Percentiles rank a stretch among this genome's conserved stretches.
Conservation (phyloP, 2,329 filamentous ascomycete species). For the Sporothrix brasiliensis region DNA sequence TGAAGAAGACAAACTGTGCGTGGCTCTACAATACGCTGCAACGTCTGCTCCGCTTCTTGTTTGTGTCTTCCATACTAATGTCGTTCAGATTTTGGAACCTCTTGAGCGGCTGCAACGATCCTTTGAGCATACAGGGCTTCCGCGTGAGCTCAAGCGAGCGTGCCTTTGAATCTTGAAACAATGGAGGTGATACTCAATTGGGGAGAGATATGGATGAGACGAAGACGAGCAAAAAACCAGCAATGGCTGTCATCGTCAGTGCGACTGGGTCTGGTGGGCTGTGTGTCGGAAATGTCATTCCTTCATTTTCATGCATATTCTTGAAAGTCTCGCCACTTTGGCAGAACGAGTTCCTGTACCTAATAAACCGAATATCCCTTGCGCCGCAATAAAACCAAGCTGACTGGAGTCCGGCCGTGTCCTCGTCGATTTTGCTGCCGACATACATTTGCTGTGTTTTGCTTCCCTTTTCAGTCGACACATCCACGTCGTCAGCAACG, state of each 20-base stretch:
- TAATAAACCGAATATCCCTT: constrained; percentile 10
- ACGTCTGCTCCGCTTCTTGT: no score
- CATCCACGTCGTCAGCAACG: neutral
- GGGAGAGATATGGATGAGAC: neutral
- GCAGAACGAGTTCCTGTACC: constrained; percentile 14
- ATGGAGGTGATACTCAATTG: neutral
- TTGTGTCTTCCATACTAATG: neutral
- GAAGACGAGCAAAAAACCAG: no score
- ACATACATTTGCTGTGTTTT: neutral
- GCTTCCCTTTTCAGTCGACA: neutral
- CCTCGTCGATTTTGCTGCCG: neutral
- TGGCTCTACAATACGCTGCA: neutral
- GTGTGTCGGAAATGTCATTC: neutral
- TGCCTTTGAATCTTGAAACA: neutral
- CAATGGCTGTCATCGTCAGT: neutral
- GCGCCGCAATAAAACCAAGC: constrained; percentile 4
- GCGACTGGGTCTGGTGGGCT: neutral
- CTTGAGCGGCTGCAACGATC: neutral
- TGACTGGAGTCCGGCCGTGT: neutral
- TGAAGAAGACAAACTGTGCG: constrained; percentile 2
- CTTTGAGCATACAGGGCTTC: neutral
- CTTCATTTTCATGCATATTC: neutral
- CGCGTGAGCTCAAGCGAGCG: neutral
- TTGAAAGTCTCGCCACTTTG: neutral
- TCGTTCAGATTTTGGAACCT: neutral